Conservation (phyloP, 169 alveolate species). For the Plasmodium vinckei region DNA sequence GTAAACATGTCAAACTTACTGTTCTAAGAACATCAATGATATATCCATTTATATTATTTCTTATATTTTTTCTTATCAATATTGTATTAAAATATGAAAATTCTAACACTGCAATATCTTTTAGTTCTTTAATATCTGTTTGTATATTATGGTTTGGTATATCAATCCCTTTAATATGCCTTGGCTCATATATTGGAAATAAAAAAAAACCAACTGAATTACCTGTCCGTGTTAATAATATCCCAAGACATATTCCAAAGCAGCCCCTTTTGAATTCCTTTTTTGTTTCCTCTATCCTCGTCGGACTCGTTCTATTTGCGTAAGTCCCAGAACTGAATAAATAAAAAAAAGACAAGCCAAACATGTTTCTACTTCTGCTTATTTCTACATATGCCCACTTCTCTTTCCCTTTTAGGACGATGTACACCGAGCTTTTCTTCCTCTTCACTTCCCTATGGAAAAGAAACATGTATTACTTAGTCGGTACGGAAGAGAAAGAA, state of each 20-base stretch:
- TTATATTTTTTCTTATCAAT: conserved; percentile 28
- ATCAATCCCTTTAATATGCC: conserved; percentile 87
- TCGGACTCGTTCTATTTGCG: conserved; percentile 88
- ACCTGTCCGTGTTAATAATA: conserved; percentile 90
- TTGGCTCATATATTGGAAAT: conserved; percentile 85
- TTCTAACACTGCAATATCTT: conserved; percentile 52
- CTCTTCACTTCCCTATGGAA: conserved; percentile 87
- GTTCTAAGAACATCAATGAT: conserved; percentile 24
- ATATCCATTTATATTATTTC: conserved; percentile 29
- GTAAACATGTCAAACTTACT: conserved; percentile 32
- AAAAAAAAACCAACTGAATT: conserved; percentile 81
- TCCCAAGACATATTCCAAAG: conserved; percentile 89
- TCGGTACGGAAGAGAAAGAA: conserved; percentile 65
- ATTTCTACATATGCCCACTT: not conserved
- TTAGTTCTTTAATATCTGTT: conserved; percentile 39
- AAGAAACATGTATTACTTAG: conserved; percentile 87
- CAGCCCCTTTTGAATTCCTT: conserved; percentile 88
- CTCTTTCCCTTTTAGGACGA: conserved; percentile 56
- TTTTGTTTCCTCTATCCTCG: conserved; percentile 80
- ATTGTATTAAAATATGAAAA: conserved; percentile 59
- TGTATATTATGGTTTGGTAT: conserved; percentile 85
- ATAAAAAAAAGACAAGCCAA: not conserved
- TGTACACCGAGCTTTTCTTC: conserved; percentile 84
- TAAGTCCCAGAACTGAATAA: not conserved
- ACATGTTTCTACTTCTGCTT: not conserved